Conservation (phyloP, 2,329 filamentous ascomycete genomes). For the Diaporthe sp. region DNA sequence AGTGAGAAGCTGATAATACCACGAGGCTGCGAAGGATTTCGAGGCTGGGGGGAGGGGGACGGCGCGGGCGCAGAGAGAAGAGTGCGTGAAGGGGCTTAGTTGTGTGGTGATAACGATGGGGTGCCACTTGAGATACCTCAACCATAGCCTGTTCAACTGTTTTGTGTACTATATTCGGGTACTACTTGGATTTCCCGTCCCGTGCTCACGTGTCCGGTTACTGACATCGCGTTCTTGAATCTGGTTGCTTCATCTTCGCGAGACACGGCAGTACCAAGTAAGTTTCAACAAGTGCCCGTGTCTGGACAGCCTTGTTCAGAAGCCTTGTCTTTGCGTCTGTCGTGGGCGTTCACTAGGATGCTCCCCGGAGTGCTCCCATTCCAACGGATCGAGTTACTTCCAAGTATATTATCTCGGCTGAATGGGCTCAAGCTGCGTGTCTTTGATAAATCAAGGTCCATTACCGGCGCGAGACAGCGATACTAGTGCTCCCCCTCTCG, state of each 20-base stretch:
- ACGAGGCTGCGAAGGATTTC: conserved; percentile 24
- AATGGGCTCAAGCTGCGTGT: not conserved
- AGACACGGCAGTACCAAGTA: not conserved
- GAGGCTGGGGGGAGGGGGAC: not conserved
- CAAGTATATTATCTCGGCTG: not conserved
- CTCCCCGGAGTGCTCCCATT: not conserved
- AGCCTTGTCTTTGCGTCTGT: not conserved
- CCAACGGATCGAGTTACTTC: not conserved
- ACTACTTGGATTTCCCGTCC: conserved; percentile 20
- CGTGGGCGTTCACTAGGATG: not conserved
- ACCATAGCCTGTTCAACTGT: conserved; percentile 43
- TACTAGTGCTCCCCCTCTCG: not conserved
- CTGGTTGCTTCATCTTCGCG: not conserved
- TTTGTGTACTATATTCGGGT: conserved; percentile 42
- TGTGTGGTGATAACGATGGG: conserved; percentile 40
- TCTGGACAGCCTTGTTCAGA: not conserved
- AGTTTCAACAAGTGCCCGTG: not conserved
- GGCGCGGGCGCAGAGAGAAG: conserved; percentile 23
- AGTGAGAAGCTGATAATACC: conserved; percentile 41
- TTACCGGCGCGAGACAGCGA: not conserved
- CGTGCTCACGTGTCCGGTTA: conserved; percentile 12
- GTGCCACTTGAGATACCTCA: conserved; percentile 42
- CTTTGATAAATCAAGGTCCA: not conserved
- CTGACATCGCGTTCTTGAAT: not conserved
- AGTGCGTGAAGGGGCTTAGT: conserved; percentile 15